These are phyloP conservation scores for Hanseniaspora lindneri DNA, from an alignment of 805 yeast genomes.

Conservation along the genomic window DNA sequence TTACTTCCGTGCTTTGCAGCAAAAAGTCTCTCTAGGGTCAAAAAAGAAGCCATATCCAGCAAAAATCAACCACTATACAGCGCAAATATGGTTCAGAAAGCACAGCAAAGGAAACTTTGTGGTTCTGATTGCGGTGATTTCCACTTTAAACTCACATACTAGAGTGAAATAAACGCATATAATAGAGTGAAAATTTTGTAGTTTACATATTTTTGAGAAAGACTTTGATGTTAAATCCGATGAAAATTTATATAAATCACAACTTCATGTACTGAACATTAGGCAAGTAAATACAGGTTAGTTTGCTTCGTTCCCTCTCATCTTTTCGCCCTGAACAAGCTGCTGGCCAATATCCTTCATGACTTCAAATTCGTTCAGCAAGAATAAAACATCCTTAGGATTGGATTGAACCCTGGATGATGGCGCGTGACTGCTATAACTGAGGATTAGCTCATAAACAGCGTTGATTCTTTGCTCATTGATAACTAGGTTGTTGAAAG, in stretches of 20 bases:
- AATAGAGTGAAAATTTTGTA: too few species aligned
- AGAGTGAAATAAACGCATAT: not conserved
- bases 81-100: too few species aligned
- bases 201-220: too few species aligned
- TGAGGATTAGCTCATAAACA: constrained; percentile 59
- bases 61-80: not conserved
- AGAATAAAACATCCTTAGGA: constrained; percentile 1
- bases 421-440: too few species aligned
- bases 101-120: too few species aligned
- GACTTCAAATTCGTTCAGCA: constrained; percentile 11
- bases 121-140: not conserved
- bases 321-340: constrained; percentile 8
- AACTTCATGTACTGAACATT: too few species aligned
- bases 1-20: not conserved
- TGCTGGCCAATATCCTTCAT: constrained; percentile 12
- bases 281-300: too few species aligned
- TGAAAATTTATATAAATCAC: too few species aligned
- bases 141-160: not conserved
- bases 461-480: constrained; percentile 65
- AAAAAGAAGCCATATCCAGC: not conserved
- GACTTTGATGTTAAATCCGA: too few species aligned
- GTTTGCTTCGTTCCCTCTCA: constrained; percentile 8
- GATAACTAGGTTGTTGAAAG: constrained; percentile 76
- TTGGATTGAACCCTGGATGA: too few species aligned
- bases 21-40: not conserved